Percentiles rank a stretch among this genome's conserved stretches.
Conservation (phyloP, 345 rosid genomes). For the Microthlaspi erraticum region DNA sequence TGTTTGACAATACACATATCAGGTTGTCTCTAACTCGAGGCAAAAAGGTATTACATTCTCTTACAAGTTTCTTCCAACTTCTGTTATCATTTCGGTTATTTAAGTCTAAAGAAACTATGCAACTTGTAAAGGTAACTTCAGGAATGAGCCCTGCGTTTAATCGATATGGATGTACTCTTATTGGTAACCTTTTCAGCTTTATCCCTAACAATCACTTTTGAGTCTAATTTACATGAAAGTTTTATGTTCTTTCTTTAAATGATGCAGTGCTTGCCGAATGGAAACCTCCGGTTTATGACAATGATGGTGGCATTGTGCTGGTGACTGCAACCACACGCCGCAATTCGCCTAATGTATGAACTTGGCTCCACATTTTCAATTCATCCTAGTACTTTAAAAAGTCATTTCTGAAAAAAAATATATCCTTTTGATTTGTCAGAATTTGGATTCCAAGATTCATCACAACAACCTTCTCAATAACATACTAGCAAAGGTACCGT, state of each 20-base stretch:
- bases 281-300: conserved; percentile 96
- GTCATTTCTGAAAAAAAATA: conserved; percentile 3
- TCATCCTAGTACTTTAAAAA: not conserved
- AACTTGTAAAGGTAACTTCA: conserved; percentile 70
- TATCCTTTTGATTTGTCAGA: conserved; percentile 51
- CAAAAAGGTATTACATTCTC: conserved; percentile 60
- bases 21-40: conserved; percentile 87
- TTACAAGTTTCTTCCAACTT: not conserved
- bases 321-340: conserved; percentile 92
- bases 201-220: not conserved
- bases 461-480: conserved; percentile 95
- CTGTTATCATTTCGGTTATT: not conserved
- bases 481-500: conserved; percentile 85
- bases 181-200: conserved; percentile 53
- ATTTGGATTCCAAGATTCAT: conserved; percentile 93
- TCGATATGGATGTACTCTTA: conserved; percentile 82
- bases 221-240: not conserved
- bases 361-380: not conserved
- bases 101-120: not conserved
- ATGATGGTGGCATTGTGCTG: conserved; percentile 68
- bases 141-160: conserved; percentile 97
- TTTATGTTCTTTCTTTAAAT: conserved; percentile 2
- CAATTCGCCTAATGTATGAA: conserved; percentile 81
- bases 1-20: conserved; percentile 88
- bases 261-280: conserved; percentile 87